Evolutionary conservation across 257 asterid genomes (phyloP).

Genomic region (Gentiana straminea): DNA sequence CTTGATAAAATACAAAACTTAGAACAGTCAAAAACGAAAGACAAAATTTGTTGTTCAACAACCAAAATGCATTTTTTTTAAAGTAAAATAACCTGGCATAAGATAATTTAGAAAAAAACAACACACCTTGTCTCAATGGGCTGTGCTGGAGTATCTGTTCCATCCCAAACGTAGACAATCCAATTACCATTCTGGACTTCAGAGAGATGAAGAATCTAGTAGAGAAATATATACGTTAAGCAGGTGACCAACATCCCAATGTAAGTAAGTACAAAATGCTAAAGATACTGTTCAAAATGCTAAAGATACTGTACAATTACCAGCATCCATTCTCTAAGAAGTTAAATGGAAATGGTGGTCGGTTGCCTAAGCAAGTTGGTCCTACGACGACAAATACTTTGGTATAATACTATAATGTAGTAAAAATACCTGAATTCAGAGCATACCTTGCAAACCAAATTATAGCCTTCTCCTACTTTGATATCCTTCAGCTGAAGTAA

Average conservation of each 20-base stretch:
- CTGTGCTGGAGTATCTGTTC: slow-evolving; percentile 65
- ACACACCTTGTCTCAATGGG: slow-evolving; percentile 47
- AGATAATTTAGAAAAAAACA: not conserved
- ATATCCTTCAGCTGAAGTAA: slow-evolving; percentile 37
- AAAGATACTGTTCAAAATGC: not conserved
- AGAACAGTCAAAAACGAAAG: no score
- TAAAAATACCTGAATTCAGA: no score
- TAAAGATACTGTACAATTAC: no score
- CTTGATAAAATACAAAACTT: no score
- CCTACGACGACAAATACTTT: no score
- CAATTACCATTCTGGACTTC: slow-evolving; percentile 41
- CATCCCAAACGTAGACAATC: slow-evolving; percentile 78
- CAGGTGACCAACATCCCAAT: slow-evolving; percentile 2
- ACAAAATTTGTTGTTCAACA: no score
- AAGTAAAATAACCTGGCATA: not conserved
- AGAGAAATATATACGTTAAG: slow-evolving; percentile 9
- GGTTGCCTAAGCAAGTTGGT: no score
- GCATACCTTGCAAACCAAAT: slow-evolving; percentile 70
- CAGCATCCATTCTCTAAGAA: no score
- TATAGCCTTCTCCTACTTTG: slow-evolving; percentile 34
- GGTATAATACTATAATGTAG: no score
- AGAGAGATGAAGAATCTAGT: slow-evolving; percentile 55
- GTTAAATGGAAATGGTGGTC: no score
- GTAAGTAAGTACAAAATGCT: not conserved
- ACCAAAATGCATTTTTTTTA: no score